Evolutionary conservation across 192 early-diverging fungal species (phyloP).

Genomic region (Blastocladiella britannica): DNA sequence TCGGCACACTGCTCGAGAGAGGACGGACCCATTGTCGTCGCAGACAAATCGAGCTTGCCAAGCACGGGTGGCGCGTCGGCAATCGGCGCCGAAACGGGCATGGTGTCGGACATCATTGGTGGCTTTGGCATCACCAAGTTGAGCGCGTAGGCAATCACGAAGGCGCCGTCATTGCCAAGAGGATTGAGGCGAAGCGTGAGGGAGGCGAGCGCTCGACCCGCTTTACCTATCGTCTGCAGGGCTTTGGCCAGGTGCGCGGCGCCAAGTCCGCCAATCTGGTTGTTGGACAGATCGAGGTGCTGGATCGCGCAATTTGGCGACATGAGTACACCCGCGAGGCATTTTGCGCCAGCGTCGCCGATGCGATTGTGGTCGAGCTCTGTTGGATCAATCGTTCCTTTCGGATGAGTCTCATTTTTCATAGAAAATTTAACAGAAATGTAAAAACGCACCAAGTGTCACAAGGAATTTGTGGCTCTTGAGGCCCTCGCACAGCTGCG

Average conservation of each 20-base stretch:
- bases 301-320: not conserved
- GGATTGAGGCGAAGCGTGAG: not conserved
- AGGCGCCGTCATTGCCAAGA: not conserved
- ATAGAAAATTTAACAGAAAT: no score
- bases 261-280: not conserved
- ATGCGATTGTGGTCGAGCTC: not conserved
- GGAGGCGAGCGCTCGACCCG: not conserved
- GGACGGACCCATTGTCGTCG: not conserved
- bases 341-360: not conserved
- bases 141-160: not conserved
- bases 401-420: no score
- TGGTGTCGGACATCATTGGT: no score
- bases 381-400: no score
- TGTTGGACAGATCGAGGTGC: not conserved
- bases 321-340: not conserved
- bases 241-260: not conserved
- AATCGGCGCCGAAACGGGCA: no score
- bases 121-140: no score
- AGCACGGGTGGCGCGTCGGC: not conserved
- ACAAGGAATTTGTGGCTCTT: not conserved
- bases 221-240: not conserved
- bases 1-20: not conserved
- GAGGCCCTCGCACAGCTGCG: not conserved
- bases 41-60: not conserved
- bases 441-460: no score